phyloP scores from a whole-genome alignment of 257 asterid species.

The Ophiorrhiza pumila region DNA sequence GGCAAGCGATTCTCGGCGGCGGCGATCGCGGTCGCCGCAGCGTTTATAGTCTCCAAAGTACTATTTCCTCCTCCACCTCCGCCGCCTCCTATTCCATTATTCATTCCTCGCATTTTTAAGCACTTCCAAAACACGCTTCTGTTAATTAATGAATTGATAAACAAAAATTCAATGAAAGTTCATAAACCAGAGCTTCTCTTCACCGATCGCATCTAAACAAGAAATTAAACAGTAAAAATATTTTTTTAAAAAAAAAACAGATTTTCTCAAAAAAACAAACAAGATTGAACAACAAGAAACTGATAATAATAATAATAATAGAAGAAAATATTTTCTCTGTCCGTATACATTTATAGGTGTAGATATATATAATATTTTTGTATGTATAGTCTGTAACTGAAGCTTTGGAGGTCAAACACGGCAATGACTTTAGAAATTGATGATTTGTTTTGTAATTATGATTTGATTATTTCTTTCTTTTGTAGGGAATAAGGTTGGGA shows the following conservation, averaged over 20 bases:
- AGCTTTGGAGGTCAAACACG: constrained; percentile 73
- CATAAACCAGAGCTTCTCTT: neutral
- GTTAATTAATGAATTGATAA: neutral
- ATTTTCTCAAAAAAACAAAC: constrained; percentile 12
- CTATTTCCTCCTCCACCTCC: constrained; percentile 34
- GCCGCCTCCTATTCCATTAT: constrained; percentile 13
- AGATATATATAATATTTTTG: constrained; percentile 16
- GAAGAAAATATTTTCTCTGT: neutral
- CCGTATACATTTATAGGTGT: neutral
- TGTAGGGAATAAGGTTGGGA: neutral
- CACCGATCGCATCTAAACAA: constrained; percentile 13
- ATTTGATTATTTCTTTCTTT: constrained; percentile 3
- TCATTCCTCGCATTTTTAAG: constrained; percentile 11
- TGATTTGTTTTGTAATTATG: constrained; percentile 25
- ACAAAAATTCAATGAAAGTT: neutral
- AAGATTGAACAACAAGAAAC: constrained; percentile 18
- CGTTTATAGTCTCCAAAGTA: constrained; percentile 74
- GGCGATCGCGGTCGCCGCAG: constrained; percentile 93
- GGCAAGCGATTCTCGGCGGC: constrained; percentile 57
- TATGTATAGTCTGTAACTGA: constrained; percentile 25
- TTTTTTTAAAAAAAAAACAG: neutral
- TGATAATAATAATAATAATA: constrained; percentile 1
- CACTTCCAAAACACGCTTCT: neutral
- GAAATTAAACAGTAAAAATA: neutral
- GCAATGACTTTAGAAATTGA: constrained; percentile 52